Evolutionary conservation across 208 protist species (phyloP).

Genomic region (Sergeia podlipaevii): DNA sequence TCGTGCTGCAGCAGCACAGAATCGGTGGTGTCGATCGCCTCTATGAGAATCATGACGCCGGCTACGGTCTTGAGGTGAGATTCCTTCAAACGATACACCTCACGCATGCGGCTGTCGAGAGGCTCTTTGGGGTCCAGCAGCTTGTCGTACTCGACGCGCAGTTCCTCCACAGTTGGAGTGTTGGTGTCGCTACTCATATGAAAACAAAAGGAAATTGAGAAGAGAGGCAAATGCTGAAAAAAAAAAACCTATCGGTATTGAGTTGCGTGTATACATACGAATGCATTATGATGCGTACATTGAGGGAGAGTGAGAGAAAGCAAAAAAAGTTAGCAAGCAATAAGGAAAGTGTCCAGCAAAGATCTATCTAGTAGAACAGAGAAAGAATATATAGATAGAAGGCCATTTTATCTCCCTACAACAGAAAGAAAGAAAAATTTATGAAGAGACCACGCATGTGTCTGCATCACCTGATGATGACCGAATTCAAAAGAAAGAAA

Average conservation of each 20-base stretch:
- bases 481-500: too few species aligned
- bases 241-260: not conserved
- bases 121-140: constrained; percentile 71
- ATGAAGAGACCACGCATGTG: too few species aligned
- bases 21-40: constrained; percentile 79
- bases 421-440: too few species aligned
- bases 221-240: not conserved
- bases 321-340: not conserved
- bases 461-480: too few species aligned
- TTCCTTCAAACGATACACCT: constrained; percentile 87
- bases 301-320: too few species aligned
- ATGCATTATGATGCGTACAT: not conserved
- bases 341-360: too few species aligned
- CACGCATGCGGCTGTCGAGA: constrained; percentile 81
- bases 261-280: not conserved
- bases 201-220: constrained; percentile 6
- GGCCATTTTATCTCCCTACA: too few species aligned
- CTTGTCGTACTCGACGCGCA: constrained; percentile 51
- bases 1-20: constrained; percentile 97
- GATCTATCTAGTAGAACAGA: not conserved
- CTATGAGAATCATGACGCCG: constrained; percentile 46
- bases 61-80: constrained; percentile 52
- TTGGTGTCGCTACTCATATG: constrained; percentile 1
- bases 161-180: constrained; percentile 34
- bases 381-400: too few species aligned